A percentile compares a stretch with the other conserved stretches of the same genome.
These are phyloP conservation scores for Blastobotrys muscicola DNA, from an alignment of 805 yeast species.

Conservation along the genomic window DNA sequence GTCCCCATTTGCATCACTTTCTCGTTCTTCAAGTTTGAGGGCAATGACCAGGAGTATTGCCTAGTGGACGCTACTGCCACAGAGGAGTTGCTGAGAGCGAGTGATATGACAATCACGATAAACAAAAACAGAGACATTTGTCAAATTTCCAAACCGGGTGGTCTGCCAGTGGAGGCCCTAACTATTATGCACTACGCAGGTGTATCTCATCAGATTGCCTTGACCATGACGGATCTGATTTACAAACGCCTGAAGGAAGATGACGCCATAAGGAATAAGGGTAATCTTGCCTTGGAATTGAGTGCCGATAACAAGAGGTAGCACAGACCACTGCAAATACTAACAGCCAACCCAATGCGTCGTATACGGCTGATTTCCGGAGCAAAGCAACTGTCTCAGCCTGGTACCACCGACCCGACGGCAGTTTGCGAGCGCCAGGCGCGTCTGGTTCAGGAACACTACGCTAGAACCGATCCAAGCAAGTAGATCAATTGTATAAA, in stretches of 20 bases:
- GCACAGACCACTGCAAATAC: not conserved
- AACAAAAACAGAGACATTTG: slow-evolving; percentile 88
- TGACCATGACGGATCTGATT: slow-evolving; percentile 54
- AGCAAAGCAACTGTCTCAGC: no score
- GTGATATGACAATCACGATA: slow-evolving; percentile 73
- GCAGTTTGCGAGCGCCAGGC: no score
- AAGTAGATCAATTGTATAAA: no score
- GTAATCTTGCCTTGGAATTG: slow-evolving; percentile 24
- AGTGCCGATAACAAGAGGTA: slow-evolving; percentile 25
- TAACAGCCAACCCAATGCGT: not conserved
- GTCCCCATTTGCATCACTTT: slow-evolving; percentile 85
- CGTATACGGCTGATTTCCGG: not conserved
- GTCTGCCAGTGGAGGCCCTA: slow-evolving; percentile 68
- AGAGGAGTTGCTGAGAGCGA: slow-evolving; percentile 71
- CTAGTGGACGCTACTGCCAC: slow-evolving; percentile 65
- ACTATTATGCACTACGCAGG: slow-evolving; percentile 59
- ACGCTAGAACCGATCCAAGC: no score
- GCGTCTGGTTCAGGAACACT: no score
- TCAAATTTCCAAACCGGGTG: slow-evolving; percentile 86
- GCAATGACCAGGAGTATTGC: slow-evolving; percentile 25
- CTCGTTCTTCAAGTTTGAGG: slow-evolving; percentile 63
- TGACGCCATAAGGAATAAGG: slow-evolving; percentile 37
- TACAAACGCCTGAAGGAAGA: slow-evolving; percentile 46
- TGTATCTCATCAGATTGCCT: slow-evolving; percentile 56
- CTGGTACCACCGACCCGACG: no score